phyloP scores from a whole-genome alignment of 805 yeast genomes.

The Monosporozyma aquatica region DNA sequence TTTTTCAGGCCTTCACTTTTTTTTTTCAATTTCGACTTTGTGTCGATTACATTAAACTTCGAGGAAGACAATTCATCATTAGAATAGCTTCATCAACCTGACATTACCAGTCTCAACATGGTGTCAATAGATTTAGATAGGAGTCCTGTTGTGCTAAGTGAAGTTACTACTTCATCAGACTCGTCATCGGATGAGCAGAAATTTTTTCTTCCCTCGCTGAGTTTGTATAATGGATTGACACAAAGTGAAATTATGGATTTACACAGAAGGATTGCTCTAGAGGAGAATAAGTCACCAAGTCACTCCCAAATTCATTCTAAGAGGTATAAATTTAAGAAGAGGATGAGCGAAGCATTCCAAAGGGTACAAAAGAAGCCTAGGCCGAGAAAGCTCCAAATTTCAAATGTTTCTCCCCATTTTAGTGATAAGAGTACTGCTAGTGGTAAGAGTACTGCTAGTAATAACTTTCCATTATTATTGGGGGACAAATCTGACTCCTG shows the following conservation, averaged over 20 bases:
- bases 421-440: too few relatives aligned
- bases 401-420: not conserved
- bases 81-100: too few relatives aligned
- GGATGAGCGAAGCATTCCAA: not conserved
- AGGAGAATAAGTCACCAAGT: not conserved
- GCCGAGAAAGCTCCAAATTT: too few relatives aligned
- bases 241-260: not conserved
- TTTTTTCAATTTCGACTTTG: too few relatives aligned
- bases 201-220: not conserved
- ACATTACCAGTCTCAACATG: too few relatives aligned
- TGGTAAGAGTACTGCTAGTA: too few relatives aligned
- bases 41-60: too few relatives aligned
- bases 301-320: not conserved
- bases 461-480: too few relatives aligned
- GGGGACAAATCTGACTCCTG: constrained; percentile 6
- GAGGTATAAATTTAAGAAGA: not conserved
- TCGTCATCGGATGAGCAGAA: not conserved
- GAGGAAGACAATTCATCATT: too few relatives aligned
- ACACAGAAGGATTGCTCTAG: not conserved
- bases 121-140: not conserved
- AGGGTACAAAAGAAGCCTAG: not conserved
- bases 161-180: not conserved
- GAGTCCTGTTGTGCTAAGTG: too few relatives aligned
- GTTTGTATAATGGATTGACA: not conserved
- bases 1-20: too few relatives aligned